Conservation (phyloP, 495 filamentous ascomycete genomes). For the Penicillium pancosmium region DNA sequence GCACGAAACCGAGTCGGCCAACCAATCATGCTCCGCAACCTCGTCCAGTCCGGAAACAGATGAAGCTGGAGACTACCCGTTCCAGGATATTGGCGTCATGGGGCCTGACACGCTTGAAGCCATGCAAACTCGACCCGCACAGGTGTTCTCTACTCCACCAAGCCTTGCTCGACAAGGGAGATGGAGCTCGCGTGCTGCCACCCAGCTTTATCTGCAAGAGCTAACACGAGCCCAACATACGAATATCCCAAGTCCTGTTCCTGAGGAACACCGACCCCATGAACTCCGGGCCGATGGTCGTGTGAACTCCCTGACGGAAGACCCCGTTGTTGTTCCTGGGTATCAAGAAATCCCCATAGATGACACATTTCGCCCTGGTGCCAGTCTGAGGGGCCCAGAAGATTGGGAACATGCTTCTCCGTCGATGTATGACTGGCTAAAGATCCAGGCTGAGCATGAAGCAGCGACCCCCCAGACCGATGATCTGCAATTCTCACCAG, state of each 20-base stretch:
- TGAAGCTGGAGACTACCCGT: slow-evolving; percentile 21
- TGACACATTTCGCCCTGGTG: slow-evolving; percentile 31
- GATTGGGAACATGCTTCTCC: slow-evolving; percentile 60
- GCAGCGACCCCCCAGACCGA: slow-evolving; percentile 26
- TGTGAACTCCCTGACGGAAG: slow-evolving; percentile 37
- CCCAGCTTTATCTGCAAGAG: slow-evolving; percentile 56
- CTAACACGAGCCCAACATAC: slow-evolving; percentile 43
- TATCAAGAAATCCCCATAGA: slow-evolving; percentile 23
- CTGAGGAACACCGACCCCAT: slow-evolving; percentile 15
- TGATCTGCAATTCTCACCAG: slow-evolving; percentile 5
- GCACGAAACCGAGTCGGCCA: slow-evolving; percentile 30
- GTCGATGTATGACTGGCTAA: slow-evolving; percentile 59
- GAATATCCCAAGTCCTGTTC: slow-evolving; percentile 10
- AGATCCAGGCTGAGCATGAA: slow-evolving; percentile 48
- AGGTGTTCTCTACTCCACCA: slow-evolving; percentile 34
- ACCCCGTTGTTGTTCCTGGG: slow-evolving; percentile 39
- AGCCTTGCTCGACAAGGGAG: slow-evolving; percentile 53
- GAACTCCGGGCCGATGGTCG: slow-evolving; percentile 20
- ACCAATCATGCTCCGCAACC: slow-evolving; percentile 39
- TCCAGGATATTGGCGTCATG: slow-evolving; percentile 26
- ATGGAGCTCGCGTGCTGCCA: slow-evolving; percentile 57
- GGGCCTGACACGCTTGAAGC: slow-evolving; percentile 23
- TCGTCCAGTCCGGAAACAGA: slow-evolving; percentile 9
- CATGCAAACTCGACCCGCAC: slow-evolving; percentile 5
- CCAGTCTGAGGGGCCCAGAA: slow-evolving; percentile 50